Conservation (phyloP, 345 rosid genomes). For the Adansonia digitata region DNA sequence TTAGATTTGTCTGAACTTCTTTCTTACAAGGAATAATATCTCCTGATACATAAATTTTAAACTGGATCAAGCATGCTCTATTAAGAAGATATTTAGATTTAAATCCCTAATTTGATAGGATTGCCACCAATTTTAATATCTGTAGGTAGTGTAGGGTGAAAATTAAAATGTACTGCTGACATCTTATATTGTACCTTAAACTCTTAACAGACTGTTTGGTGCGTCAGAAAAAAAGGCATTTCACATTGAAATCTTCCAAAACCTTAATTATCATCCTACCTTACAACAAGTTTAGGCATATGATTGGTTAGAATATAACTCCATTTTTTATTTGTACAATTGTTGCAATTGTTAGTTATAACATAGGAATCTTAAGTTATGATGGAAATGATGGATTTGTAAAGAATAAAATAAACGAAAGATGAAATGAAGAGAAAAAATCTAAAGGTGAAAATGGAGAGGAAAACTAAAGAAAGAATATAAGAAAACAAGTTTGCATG, state of each 20-base stretch:
- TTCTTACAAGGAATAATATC: neutral
- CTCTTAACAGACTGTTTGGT: neutral
- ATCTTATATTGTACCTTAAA: neutral
- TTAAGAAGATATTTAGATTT: neutral
- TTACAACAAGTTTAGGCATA: neutral
- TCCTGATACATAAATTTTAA: neutral
- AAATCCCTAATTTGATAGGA: neutral
- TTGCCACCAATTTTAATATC: neutral
- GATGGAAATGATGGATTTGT: too few species aligned
- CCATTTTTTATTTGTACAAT: too few species aligned
- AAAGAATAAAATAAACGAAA: too few species aligned
- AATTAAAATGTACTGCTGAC: neutral
- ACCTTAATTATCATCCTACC: neutral
- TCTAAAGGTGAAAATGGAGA: too few species aligned
- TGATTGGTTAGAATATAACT: neutral
- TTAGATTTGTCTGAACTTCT: neutral
- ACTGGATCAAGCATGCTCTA: neutral
- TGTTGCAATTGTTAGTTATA: neutral
- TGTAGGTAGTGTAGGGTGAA: neutral
- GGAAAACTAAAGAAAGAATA: too few species aligned
- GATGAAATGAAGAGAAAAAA: too few species aligned
- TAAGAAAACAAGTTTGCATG: too few species aligned
- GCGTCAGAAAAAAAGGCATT: neutral
- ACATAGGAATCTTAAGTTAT: neutral
- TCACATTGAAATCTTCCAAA: neutral